These are phyloP conservation scores for Pisolithus microcarpus DNA, from an alignment of 768 basidiomycete species.

Conservation along the genomic window DNA sequence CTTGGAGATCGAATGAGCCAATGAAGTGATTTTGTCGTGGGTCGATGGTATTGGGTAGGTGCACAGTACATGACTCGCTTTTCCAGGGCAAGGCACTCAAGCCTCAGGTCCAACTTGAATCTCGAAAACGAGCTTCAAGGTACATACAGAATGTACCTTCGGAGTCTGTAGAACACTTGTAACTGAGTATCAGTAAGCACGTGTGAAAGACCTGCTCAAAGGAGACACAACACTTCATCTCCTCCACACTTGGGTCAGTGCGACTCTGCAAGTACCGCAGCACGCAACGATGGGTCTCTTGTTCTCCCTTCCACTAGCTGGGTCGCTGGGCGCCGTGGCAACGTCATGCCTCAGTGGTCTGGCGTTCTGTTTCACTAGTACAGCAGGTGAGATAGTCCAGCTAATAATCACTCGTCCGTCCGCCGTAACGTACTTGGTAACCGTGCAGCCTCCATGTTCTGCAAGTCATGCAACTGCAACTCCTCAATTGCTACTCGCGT, in stretches of 20 bases:
- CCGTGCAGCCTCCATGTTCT: constrained; percentile 80
- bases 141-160: too few species aligned
- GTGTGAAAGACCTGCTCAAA: neutral
- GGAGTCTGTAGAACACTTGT: too few species aligned
- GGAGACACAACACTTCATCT: neutral
- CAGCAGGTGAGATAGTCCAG: constrained; percentile 46
- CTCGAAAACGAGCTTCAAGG: too few species aligned
- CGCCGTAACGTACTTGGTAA: constrained; percentile 8
- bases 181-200: too few species aligned
- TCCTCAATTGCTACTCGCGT: constrained; percentile 96
- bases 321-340: constrained; percentile 61
- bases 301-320: constrained; percentile 65
- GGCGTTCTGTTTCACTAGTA: constrained; percentile 83
- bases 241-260: neutral
- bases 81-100: too few species aligned
- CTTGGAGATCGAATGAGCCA: too few species aligned
- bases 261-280: neutral
- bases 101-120: too few species aligned
- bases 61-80: too few species aligned
- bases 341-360: constrained; percentile 78
- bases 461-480: constrained; percentile 98
- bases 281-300: constrained; percentile 55
- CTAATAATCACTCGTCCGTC: neutral
- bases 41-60: too few species aligned
- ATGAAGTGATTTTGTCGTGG: too few species aligned